phyloP scores from a whole-genome alignment of 129 eudicot genomes.

The Gnaphalium uliginosum region DNA sequence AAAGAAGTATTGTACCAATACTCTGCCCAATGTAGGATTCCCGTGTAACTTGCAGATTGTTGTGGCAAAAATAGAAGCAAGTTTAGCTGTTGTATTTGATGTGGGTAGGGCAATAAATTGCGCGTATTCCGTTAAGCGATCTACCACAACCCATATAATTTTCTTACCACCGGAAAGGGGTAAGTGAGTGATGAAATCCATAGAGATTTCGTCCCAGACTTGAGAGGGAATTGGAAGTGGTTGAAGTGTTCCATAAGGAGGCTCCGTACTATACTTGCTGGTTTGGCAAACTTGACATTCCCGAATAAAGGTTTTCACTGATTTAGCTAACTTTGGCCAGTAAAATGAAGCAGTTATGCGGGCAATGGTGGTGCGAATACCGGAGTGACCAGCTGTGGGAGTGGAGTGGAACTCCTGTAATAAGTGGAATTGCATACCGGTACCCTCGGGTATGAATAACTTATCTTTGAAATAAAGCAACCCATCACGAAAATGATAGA shows the following conservation, averaged over 20 bases:
- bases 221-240: neutral
- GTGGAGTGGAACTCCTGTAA: neutral
- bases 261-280: neutral
- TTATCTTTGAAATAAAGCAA: neutral
- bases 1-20: neutral
- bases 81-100: neutral
- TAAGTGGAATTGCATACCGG: neutral
- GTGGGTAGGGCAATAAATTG: neutral
- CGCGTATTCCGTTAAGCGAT: neutral
- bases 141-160: neutral
- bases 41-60: neutral
- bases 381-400: neutral
- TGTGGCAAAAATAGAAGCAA: neutral
- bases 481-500: neutral
- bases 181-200: neutral
- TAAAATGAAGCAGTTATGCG: neutral
- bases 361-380: neutral
- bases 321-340: neutral
- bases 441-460: neutral
- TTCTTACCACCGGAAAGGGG: neutral
- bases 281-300: neutral
- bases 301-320: neutral
- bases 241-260: neutral
- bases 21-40: neutral
- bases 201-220: neutral